Percentiles rank a stretch among this genome's conserved stretches.
Evolutionary conservation across 2,329 filamentous ascomycete genomes (phyloP).

Genomic region (Aspergillus amoenus): DNA sequence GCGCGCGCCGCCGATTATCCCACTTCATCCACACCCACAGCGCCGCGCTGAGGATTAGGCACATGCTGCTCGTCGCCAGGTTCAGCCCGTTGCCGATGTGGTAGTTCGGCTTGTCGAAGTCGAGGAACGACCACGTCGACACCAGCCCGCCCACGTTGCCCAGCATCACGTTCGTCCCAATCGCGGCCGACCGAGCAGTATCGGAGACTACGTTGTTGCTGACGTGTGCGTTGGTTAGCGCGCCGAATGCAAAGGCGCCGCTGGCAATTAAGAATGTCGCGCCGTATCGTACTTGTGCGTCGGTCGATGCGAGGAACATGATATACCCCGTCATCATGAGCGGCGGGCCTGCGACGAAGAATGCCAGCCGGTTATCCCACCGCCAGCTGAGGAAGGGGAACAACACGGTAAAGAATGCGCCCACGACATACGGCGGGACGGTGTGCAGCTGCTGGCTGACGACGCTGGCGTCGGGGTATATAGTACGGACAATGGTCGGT

Average conservation of each 20-base stretch:
- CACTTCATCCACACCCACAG: slow-evolving; percentile 61
- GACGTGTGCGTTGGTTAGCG: slow-evolving; percentile 66
- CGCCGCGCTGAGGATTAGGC: slow-evolving; percentile 50
- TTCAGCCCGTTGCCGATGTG: slow-evolving; percentile 72
- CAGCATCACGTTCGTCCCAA: slow-evolving; percentile 68
- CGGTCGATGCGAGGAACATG: slow-evolving; percentile 63
- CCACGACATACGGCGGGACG: slow-evolving; percentile 69
- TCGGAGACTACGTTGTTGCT: slow-evolving; percentile 71
- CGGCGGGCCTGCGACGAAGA: slow-evolving; percentile 61
- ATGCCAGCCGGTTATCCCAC: slow-evolving; percentile 59
- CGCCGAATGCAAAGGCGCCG: slow-evolving; percentile 63
- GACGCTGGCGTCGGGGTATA: slow-evolving; percentile 60
- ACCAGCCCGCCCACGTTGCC: slow-evolving; percentile 71
- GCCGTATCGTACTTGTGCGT: slow-evolving; percentile 60
- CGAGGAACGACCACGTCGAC: slow-evolving; percentile 65
- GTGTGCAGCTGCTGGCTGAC: slow-evolving; percentile 68
- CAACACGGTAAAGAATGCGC: slow-evolving; percentile 63
- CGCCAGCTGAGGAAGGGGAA: slow-evolving; percentile 63
- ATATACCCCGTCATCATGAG: slow-evolving; percentile 69
- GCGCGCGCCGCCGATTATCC: slow-evolving; percentile 61
- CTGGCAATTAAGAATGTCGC: slow-evolving; percentile 69
- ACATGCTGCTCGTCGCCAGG: slow-evolving; percentile 54
- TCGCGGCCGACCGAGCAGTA: slow-evolving; percentile 65
- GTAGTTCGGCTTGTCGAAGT: slow-evolving; percentile 64
- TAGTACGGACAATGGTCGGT: slow-evolving; percentile 68